Evolutionary conservation across 2,329 filamentous ascomycete species (phyloP).

Genomic region (Sporothrix humicola): DNA sequence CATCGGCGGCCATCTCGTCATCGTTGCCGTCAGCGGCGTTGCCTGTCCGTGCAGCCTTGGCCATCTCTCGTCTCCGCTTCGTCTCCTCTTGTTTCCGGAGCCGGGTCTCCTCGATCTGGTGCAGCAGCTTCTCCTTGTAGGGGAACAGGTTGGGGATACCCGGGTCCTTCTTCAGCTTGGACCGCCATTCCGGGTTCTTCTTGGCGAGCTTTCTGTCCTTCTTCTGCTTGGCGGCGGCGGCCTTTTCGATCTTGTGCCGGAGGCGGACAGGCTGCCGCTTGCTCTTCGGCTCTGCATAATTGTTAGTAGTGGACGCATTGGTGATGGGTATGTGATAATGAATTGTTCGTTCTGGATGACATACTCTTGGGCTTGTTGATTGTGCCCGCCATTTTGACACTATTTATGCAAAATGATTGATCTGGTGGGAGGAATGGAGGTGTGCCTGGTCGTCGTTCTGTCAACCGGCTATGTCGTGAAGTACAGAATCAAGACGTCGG

Average conservation of each 20-base stretch:
- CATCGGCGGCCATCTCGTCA: constrained; percentile 51
- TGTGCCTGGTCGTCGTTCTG: constrained; percentile 10
- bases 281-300: constrained; percentile 78
- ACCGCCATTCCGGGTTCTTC: constrained; percentile 97
- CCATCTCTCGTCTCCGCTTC: constrained; percentile 71
- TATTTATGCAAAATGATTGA: background rate
- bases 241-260: constrained; percentile 95
- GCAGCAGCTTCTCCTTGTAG: constrained; percentile 93
- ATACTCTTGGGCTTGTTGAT: constrained; percentile 62
- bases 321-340: background rate
- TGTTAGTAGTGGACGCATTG: constrained; percentile 24
- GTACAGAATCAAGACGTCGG: background rate
- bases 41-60: constrained; percentile 67
- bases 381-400: constrained; percentile 56
- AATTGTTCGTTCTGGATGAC: constrained; percentile 38
- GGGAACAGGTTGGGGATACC: constrained; percentile 97
- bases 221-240: constrained; percentile 84
- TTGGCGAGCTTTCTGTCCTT: constrained; percentile 89
- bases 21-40: constrained; percentile 51
- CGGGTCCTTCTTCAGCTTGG: constrained; percentile 94
- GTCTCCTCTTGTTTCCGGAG: constrained; percentile 80
- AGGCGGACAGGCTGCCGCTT: constrained; percentile 90
- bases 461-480: background rate
- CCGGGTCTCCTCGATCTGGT: constrained; percentile 91
- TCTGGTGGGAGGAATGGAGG: background rate